Percentiles rank a stretch among this genome's conserved stretches.
These are phyloP conservation scores for Colletotrichum tanaceti DNA, from an alignment of 2,329 filamentous ascomycete genomes.

Conservation along the genomic window DNA sequence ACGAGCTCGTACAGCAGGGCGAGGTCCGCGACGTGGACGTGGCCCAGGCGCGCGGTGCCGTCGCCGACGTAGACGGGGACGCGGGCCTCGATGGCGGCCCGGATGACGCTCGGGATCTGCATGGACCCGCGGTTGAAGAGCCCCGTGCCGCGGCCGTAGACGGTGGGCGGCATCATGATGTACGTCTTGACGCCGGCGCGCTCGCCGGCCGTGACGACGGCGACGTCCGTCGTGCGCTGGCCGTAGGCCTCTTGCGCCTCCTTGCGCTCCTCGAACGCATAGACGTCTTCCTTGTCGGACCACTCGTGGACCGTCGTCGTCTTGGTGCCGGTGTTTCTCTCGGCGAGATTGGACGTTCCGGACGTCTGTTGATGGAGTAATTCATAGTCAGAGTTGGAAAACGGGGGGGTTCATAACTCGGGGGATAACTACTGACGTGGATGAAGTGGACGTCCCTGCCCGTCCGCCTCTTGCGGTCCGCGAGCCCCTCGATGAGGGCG, in stretches of 20 bases:
- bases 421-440: conserved; percentile 49
- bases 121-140: conserved; percentile 54
- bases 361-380: conserved; percentile 52
- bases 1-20: conserved; percentile 55
- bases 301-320: conserved; percentile 48
- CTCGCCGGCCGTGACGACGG: conserved; percentile 54
- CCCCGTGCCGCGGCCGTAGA: conserved; percentile 59
- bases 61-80: conserved; percentile 48
- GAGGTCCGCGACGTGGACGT: conserved; percentile 60
- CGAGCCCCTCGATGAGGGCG: conserved; percentile 57
- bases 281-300: conserved; percentile 59
- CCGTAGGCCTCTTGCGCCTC: conserved; percentile 52
- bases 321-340: conserved; percentile 53
- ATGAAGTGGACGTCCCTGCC: conserved; percentile 53
- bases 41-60: conserved; percentile 53
- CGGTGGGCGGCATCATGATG: conserved; percentile 59
- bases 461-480: conserved; percentile 50
- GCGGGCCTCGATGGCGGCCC: conserved; percentile 45
- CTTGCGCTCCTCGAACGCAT: conserved; percentile 52
- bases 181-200: conserved; percentile 56
- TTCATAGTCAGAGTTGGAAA: too few relatives aligned
- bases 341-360: conserved; percentile 57
- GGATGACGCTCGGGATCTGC: conserved; percentile 53
- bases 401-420: too few relatives aligned
- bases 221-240: conserved; percentile 59